phyloP scores from a whole-genome alignment of 768 basidiomycete species.

The Boletus fagicola region DNA sequence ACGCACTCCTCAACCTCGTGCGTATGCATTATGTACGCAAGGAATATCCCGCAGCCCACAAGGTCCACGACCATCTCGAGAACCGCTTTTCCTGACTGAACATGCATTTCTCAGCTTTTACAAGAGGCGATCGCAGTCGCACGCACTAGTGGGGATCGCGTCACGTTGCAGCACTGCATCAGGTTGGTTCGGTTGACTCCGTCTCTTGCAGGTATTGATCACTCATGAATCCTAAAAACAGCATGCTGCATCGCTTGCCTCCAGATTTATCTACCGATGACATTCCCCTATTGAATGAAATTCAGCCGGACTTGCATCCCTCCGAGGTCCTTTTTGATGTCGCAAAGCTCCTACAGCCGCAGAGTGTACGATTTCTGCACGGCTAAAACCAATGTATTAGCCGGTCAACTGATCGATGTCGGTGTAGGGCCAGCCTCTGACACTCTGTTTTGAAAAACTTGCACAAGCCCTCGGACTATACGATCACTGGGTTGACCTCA shows the following conservation, averaged over 20 bases:
- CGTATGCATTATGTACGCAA: conserved; percentile 72
- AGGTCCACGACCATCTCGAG: conserved; percentile 41
- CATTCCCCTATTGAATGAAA: conserved; percentile 61
- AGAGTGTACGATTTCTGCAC: conserved; percentile 44
- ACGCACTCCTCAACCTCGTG: conserved; percentile 74
- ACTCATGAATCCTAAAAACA: conserved; percentile 29
- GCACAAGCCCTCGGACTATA: conserved; percentile 64
- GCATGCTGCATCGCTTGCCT: conserved; percentile 72
- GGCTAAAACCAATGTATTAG: background rate
- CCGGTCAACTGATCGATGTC: conserved; percentile 11
- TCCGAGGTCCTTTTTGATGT: conserved; percentile 76
- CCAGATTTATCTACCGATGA: conserved; percentile 36
- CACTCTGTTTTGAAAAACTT: conserved; percentile 66
- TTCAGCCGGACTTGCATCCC: conserved; percentile 74
- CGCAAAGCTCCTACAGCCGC: conserved; percentile 67
- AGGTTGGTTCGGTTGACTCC: conserved; percentile 44
- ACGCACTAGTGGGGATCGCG: conserved; percentile 66
- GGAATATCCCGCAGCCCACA: conserved; percentile 65
- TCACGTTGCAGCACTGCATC: conserved; percentile 76
- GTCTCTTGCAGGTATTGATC: conserved; percentile 11
- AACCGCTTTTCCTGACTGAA: conserved; percentile 2
- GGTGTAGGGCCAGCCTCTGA: conserved; percentile 65
- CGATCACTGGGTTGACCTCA: conserved; percentile 68
- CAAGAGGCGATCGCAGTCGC: conserved; percentile 78
- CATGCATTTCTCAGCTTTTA: conserved; percentile 48